A percentile compares a stretch with the other conserved stretches of the same genome.
Evolutionary conservation across 192 early-diverging fungal species (phyloP).

Genomic region (Allomyces javanicus): DNA sequence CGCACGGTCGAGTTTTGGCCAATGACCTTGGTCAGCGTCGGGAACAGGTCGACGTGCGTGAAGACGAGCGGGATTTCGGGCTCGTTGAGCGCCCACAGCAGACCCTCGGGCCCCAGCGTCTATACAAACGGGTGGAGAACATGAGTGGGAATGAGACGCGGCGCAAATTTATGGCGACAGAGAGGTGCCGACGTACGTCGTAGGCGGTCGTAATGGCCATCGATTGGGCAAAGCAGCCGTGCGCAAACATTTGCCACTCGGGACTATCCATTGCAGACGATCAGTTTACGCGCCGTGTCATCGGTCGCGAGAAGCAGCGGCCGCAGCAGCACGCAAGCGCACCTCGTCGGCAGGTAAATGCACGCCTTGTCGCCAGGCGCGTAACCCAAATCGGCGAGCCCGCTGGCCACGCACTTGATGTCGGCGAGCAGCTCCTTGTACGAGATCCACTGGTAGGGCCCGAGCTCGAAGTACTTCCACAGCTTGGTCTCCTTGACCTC

Average conservation of each 20-base stretch:
- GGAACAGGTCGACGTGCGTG: slow-evolving; percentile 53
- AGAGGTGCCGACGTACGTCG: slow-evolving; percentile 9
- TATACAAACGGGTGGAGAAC: too few species aligned
- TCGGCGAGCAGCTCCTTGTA: slow-evolving; percentile 44
- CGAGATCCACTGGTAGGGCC: slow-evolving; percentile 57
- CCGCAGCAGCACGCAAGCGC: too few species aligned
- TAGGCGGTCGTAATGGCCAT: slow-evolving; percentile 65
- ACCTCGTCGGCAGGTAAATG: slow-evolving; percentile 44
- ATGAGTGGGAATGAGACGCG: too few species aligned
- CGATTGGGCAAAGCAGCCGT: slow-evolving; percentile 40
- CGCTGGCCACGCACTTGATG: slow-evolving; percentile 38
- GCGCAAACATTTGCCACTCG: too few species aligned
- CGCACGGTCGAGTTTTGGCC: slow-evolving; percentile 36
- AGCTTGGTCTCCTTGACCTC: slow-evolving; percentile 48
- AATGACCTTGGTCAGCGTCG: slow-evolving; percentile 37
- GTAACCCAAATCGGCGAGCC: slow-evolving; percentile 46
- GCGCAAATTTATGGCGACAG: too few species aligned
- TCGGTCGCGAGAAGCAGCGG: too few species aligned
- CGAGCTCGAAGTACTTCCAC: slow-evolving; percentile 66
- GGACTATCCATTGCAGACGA: not conserved
- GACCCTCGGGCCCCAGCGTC: slow-evolving; percentile 66
- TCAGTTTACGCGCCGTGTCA: too few species aligned
- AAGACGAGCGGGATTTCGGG: slow-evolving; percentile 47
- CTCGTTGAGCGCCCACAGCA: slow-evolving; percentile 66
- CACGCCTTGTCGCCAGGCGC: slow-evolving; percentile 22